Percentiles rank a stretch among this genome's conserved stretches.
Evolutionary conservation across 164 flowering plant species (phyloP).

Genomic region (Cinnamomum micranthum): DNA sequence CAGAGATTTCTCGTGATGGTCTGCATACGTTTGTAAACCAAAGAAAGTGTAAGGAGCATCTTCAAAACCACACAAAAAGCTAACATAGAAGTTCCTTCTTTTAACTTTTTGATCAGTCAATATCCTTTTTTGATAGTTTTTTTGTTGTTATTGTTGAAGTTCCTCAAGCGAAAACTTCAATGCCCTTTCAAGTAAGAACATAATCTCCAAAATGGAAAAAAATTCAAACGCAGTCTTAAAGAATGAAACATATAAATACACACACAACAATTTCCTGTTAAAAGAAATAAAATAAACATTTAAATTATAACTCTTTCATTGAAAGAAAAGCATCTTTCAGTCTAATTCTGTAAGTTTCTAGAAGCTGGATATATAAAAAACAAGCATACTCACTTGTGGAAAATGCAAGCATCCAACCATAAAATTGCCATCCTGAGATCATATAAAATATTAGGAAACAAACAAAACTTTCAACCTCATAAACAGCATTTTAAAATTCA

Average conservation of each 20-base stretch:
- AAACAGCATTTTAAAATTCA: background rate
- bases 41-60: background rate
- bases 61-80: background rate
- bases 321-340: background rate
- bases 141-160: background rate
- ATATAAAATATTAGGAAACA: background rate
- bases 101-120: background rate
- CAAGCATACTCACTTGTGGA: constrained; percentile 59
- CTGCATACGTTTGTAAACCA: background rate
- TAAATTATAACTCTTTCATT: background rate
- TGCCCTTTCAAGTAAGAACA: too few species aligned
- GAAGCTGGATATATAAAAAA: background rate
- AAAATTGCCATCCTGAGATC: constrained; percentile 82
- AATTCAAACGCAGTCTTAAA: too few species aligned
- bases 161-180: background rate
- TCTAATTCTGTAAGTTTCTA: background rate
- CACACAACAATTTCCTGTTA: background rate
- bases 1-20: background rate
- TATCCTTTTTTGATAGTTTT: too few species aligned
- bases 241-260: background rate
- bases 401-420: constrained; percentile 94
- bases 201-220: too few species aligned
- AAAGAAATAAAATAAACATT: background rate
- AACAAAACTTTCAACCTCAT: background rate
- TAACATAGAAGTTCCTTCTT: background rate